Evolutionary conservation across 1,139 yeast genomes (phyloP), one percentile per base, ranked within the genome.

Genomic region (Candida neerlandica): DNA sequence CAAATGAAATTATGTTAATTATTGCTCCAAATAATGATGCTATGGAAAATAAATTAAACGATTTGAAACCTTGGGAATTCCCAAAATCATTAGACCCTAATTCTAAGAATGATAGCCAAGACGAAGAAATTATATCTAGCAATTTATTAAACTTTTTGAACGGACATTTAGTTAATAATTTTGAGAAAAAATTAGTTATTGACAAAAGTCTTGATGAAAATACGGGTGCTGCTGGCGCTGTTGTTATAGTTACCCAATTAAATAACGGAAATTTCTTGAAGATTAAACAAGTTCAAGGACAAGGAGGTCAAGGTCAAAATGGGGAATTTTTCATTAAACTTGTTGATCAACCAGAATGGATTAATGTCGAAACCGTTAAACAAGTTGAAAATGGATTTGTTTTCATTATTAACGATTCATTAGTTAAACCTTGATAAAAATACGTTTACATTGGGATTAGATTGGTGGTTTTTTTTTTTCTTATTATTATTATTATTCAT

Each of bases 41-140:
- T 3, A 69, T 86, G 26, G 66, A 60, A 33, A 53, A 51, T 30
- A 64, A 67, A 63, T 55, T 65, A 58, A 33, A 61, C 66, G 64
- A 62, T 51, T 44, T 65, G 52, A 85, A 85, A 59, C 91, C 91
- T 33, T 85, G 91, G 91, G 83, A 84, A 59, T 85, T 83, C 62
- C 91, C 92, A 1, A 64, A 60, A 9, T 52, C 68, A 1, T 66
- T 82, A 15, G 71, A 69, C 5, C 56, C 54, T 16, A 62, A 23
- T 23, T 23, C 57, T 12, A 71, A 62, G 14, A 62, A 66, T 41
- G 78, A 75, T 26, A 69, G 71, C 52, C 72, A 71, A 37, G 67
- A 71, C 16, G 85, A 81, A 44, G 61, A 65, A 32, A 69, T 75
- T 0, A 73, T 80, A 5, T 62, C 66, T 12, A 57, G 67, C 4